A percentile compares a stretch with the other conserved stretches of the same genome.
These are phyloP conservation scores for Linnemannia schmuckeri DNA, from an alignment of 192 early-diverging fungal species.

Conservation along the genomic window DNA sequence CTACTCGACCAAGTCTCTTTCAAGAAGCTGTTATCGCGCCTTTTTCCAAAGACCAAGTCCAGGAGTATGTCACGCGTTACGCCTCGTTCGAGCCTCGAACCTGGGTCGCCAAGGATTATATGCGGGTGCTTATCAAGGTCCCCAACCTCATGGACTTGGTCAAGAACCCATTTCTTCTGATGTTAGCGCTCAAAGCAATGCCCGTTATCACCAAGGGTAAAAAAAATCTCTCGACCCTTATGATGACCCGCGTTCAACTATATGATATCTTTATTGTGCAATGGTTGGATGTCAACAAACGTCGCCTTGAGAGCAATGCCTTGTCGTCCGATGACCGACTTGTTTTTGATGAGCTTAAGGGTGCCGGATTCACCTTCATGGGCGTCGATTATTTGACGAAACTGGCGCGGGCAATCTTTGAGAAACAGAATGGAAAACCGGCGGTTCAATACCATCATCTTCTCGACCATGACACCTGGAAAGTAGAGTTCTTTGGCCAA, in stretches of 20 bases:
- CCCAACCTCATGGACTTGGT: not conserved
- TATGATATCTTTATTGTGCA: not conserved
- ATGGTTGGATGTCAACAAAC: not conserved
- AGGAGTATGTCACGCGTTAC: not conserved
- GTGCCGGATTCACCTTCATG: no score
- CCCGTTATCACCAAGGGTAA: not conserved
- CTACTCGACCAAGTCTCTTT: fast-evolving
- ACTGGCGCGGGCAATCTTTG: not conserved
- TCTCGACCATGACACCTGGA: not conserved
- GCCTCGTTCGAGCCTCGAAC: not conserved
- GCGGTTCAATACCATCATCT: not conserved
- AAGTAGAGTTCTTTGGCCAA: not conserved
- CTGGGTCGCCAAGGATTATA: not conserved
- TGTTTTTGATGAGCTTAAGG: no score
- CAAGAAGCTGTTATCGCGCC: not conserved
- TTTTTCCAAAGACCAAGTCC: not conserved
- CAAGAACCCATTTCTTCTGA: not conserved
- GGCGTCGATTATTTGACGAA: not conserved
- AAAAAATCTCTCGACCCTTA: not conserved
- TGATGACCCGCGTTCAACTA: not conserved
- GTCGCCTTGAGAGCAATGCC: not conserved
- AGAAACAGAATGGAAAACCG: not conserved
- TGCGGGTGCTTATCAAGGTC: not conserved
- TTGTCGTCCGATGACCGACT: not conserved
- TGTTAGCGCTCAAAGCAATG: not conserved